Evolutionary conservation across 495 filamentous ascomycete genomes (phyloP).

Genomic region (Talaromyces wortmannii): DNA sequence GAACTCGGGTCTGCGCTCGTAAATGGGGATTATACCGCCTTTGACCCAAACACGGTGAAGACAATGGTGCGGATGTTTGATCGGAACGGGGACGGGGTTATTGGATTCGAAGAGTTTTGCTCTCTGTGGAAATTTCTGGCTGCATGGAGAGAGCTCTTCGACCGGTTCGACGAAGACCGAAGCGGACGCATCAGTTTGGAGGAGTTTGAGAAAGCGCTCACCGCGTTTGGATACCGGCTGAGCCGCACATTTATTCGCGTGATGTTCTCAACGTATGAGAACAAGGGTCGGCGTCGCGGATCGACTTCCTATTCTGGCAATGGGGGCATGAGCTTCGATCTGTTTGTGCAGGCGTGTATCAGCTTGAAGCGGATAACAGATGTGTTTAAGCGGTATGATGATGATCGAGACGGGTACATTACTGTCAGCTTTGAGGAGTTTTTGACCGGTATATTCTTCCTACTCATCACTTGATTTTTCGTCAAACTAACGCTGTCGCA

Average conservation of each 20-base stretch:
- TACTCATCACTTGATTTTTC: background rate
- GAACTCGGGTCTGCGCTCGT: constrained; percentile 91
- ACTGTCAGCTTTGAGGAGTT: constrained; percentile 79
- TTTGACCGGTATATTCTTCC: constrained; percentile 48
- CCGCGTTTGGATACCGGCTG: constrained; percentile 91
- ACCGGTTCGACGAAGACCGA: constrained; percentile 87
- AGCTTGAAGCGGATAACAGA: constrained; percentile 96
- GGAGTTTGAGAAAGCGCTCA: constrained; percentile 87
- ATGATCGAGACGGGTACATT: constrained; percentile 90
- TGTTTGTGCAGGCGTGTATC: constrained; percentile 98
- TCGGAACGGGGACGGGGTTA: constrained; percentile 72
- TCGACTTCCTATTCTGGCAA: constrained; percentile 5
- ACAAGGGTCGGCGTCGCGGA: constrained; percentile 28
- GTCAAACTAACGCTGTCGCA: constrained; percentile 6
- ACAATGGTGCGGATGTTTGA: constrained; percentile 99
- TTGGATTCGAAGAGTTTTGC: constrained; percentile 91
- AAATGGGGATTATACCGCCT: constrained; percentile 90
- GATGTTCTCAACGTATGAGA: constrained; percentile 66
- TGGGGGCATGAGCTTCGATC: constrained; percentile 80
- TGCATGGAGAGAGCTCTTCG: constrained; percentile 89
- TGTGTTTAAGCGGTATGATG: constrained; percentile 98
- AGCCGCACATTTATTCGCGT: constrained; percentile 74
- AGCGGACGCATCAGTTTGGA: constrained; percentile 77
- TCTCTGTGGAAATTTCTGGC: constrained; percentile 92
- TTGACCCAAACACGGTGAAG: constrained; percentile 91